phyloP scores from a whole-genome alignment of 129 eudicot species.

The Calendula officinalis region DNA sequence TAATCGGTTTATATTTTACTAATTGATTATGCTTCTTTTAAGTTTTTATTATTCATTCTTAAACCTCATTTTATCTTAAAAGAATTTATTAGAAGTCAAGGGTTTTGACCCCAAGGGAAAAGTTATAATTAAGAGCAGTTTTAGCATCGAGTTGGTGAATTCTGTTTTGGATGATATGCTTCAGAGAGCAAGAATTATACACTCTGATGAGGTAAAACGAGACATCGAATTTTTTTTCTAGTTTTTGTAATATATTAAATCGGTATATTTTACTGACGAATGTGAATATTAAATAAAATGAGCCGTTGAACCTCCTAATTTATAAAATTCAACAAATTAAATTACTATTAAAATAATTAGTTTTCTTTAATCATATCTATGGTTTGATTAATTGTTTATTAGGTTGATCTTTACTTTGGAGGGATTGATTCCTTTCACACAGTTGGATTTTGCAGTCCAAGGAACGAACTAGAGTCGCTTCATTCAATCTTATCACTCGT shows the following conservation, averaged over 20 bases:
- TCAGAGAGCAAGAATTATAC: slow-evolving; percentile 58
- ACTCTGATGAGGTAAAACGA: slow-evolving; percentile 64
- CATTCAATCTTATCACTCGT: slow-evolving; percentile 45
- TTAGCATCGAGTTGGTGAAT: slow-evolving; percentile 28
- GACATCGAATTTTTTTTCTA: not conserved
- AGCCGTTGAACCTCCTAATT: not conserved
- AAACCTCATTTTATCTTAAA: slow-evolving; percentile 9
- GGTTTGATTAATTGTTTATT: slow-evolving; percentile 14
- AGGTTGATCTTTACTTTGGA: slow-evolving; percentile 82
- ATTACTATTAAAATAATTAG: too few relatives aligned
- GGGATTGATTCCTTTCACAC: slow-evolving; percentile 37
- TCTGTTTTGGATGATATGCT: slow-evolving; percentile 47
- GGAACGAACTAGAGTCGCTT: slow-evolving; percentile 78
- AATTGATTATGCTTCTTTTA: slow-evolving; percentile 1
- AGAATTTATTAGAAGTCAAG: slow-evolving; percentile 56
- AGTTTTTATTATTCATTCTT: slow-evolving; percentile 1
- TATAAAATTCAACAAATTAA: not conserved
- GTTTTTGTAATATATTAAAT: not conserved
- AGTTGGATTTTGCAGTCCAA: slow-evolving; percentile 47
- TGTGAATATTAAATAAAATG: too few relatives aligned
- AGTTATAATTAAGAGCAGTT: slow-evolving; percentile 34
- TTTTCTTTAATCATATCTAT: not conserved
- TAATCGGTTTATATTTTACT: slow-evolving; percentile 9
- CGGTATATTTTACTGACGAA: slow-evolving; percentile 11
- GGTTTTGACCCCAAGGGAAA: slow-evolving; percentile 39